Conservation (phyloP, 176 grass and related monocot species). For the Tillandsia fasciculata region DNA sequence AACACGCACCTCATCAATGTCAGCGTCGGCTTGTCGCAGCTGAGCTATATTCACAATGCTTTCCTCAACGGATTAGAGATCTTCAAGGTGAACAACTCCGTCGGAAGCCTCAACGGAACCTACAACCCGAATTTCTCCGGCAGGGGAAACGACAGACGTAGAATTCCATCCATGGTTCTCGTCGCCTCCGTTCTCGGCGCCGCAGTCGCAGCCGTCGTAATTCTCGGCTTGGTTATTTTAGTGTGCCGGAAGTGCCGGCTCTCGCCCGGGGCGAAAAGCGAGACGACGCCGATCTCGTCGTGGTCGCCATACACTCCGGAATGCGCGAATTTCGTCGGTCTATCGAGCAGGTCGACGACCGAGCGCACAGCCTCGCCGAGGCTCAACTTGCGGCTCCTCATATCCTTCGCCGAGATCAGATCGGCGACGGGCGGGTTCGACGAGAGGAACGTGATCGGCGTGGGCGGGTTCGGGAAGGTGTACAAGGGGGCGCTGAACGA, state of each 20-base stretch:
- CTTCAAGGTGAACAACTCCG: constrained; percentile 30
- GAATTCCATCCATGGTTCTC: neutral
- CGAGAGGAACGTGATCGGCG: constrained; percentile 24
- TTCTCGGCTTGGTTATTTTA: constrained; percentile 11
- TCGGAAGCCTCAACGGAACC: neutral
- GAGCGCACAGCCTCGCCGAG: constrained; percentile 1
- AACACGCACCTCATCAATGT: constrained; percentile 14
- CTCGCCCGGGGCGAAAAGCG: constrained; percentile 21
- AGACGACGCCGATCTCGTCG: constrained; percentile 18
- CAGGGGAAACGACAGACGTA: neutral
- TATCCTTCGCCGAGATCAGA: constrained; percentile 27
- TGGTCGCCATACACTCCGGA: constrained; percentile 29
- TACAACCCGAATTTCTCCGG: neutral
- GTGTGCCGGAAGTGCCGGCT: neutral
- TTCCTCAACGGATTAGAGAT: constrained; percentile 81
- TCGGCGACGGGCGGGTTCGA: constrained; percentile 26
- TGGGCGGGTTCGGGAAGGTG: constrained; percentile 51
- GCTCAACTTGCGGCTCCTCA: constrained; percentile 33
- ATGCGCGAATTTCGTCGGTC: constrained; percentile 20
- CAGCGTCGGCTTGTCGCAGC: constrained; percentile 18
- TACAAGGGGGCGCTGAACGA: constrained; percentile 29
- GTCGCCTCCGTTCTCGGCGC: constrained; percentile 26
- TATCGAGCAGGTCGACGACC: constrained; percentile 25
- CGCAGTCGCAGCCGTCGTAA: constrained; percentile 2
- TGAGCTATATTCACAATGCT: neutral